Evolutionary conservation across 768 basidiomycete genomes (phyloP).

Genomic region (Tephrocybe rancida): DNA sequence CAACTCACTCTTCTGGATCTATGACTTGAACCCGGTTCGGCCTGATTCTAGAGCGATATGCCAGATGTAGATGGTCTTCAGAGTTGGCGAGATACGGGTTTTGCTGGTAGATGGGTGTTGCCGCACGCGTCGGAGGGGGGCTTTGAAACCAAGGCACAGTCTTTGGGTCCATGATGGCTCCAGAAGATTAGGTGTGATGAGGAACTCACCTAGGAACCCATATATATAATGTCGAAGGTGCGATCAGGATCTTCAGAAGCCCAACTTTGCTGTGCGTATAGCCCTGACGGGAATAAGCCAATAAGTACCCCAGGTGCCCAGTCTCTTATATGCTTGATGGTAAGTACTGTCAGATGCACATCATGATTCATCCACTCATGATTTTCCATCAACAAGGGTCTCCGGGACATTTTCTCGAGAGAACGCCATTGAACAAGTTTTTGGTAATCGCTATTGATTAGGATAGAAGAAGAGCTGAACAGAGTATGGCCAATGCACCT

Average conservation of each 20-base stretch:
- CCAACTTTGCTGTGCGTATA: no score
- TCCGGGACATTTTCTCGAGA: no score
- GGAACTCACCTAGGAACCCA: not conserved
- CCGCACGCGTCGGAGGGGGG: conserved; percentile 9
- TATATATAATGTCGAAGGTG: not conserved
- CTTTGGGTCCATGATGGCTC: conserved; percentile 1
- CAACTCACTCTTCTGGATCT: conserved; percentile 10
- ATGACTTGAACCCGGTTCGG: conserved; percentile 2
- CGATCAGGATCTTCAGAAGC: not conserved
- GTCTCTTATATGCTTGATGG: no score
- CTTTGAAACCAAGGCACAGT: conserved; percentile 5
- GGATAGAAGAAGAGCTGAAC: no score
- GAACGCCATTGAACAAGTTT: no score
- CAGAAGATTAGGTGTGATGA: not conserved
- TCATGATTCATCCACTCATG: no score
- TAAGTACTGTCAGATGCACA: no score
- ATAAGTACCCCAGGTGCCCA: no score
- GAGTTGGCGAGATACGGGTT: conserved; percentile 7
- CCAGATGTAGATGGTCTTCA: not conserved
- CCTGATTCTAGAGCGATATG: conserved; percentile 10
- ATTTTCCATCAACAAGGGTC: no score
- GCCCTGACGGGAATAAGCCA: no score
- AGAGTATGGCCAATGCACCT: no score
- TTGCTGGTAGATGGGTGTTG: conserved; percentile 10
- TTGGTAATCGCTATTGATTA: no score